Percentiles rank a stretch among this genome's conserved stretches.
Evolutionary conservation across 1,139 yeast species (phyloP).

Genomic region (Tardiomyces depauwii): DNA sequence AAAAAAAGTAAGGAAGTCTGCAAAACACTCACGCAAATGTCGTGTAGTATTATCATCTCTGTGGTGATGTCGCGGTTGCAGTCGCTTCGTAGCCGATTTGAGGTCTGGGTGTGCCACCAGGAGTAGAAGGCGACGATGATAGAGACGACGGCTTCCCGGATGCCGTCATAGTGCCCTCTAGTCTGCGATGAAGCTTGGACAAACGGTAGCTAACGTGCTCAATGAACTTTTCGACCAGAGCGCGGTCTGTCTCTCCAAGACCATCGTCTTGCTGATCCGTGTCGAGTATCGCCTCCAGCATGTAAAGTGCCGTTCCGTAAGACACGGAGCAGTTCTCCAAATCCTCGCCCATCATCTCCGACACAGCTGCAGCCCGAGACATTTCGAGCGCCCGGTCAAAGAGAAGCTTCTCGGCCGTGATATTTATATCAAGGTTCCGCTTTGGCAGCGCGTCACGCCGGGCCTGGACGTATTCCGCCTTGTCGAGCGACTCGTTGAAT

Average conservation of each 20-base stretch:
- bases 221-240: slow-evolving; percentile 56
- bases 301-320: slow-evolving; percentile 89
- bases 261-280: slow-evolving; percentile 18
- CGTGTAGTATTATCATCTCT: too few species aligned
- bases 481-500: slow-evolving; percentile 80
- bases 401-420: slow-evolving; percentile 71
- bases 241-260: slow-evolving; percentile 59
- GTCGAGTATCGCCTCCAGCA: slow-evolving; percentile 78
- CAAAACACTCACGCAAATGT: too few species aligned
- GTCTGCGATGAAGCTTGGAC: slow-evolving; percentile 10
- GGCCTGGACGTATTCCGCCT: slow-evolving; percentile 66
- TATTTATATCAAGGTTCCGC: slow-evolving; percentile 12
- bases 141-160: too few species aligned
- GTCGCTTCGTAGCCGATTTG: too few species aligned
- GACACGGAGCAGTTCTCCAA: slow-evolving; percentile 73
- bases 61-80: too few species aligned
- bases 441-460: slow-evolving; percentile 13
- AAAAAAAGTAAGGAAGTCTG: too few species aligned
- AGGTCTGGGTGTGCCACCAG: too few species aligned
- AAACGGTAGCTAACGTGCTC: slow-evolving; percentile 23
- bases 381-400: slow-evolving; percentile 91
- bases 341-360: slow-evolving; percentile 70
- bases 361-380: slow-evolving; percentile 81
- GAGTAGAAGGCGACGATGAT: too few species aligned
- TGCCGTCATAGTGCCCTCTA: too few species aligned